Percentiles rank a stretch among this genome's conserved stretches.
Conservation (phyloP, 2,329 filamentous ascomycete genomes). For the Colletotrichum eremochloae region DNA sequence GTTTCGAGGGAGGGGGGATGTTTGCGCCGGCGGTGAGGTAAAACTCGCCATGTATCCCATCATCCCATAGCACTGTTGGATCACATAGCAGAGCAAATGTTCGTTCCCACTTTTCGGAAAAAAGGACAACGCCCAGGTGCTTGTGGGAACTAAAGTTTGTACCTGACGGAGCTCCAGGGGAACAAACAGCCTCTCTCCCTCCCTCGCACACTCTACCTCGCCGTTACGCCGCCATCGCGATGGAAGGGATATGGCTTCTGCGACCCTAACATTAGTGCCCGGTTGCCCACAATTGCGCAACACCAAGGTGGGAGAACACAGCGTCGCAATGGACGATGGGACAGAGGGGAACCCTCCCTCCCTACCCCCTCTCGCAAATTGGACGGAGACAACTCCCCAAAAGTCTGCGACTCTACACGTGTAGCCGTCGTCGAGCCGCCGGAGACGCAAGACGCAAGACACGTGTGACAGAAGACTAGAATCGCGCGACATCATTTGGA, state of each 20-base stretch:
- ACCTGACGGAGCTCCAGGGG: slow-evolving; percentile 27
- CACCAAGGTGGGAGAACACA: slow-evolving; percentile 22
- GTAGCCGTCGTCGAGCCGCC: background rate
- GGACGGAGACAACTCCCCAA: background rate
- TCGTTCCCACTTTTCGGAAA: background rate
- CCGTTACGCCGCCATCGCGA: slow-evolving; percentile 18
- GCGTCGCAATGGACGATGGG: slow-evolving; percentile 36
- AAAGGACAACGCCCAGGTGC: background rate
- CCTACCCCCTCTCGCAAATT: background rate
- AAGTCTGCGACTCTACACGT: background rate
- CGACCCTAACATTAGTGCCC: slow-evolving; percentile 23
- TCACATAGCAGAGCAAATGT: background rate
- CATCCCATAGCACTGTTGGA: background rate
- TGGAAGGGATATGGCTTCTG: background rate
- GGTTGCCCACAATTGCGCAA: slow-evolving; percentile 38
- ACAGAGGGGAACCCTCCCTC: background rate
- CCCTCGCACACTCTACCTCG: background rate
- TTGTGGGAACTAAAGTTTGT: background rate
- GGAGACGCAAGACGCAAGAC: slow-evolving; percentile 17
- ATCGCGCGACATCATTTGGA: background rate
- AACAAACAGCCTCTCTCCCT: slow-evolving; percentile 23
- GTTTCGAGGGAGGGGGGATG: background rate
- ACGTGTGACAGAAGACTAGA: slow-evolving; percentile 8
- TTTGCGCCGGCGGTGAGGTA: slow-evolving; percentile 25
- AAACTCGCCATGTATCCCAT: slow-evolving; percentile 10